phyloP scores from a whole-genome alignment of 192 early-diverging fungal species.

The Podila horticola region DNA sequence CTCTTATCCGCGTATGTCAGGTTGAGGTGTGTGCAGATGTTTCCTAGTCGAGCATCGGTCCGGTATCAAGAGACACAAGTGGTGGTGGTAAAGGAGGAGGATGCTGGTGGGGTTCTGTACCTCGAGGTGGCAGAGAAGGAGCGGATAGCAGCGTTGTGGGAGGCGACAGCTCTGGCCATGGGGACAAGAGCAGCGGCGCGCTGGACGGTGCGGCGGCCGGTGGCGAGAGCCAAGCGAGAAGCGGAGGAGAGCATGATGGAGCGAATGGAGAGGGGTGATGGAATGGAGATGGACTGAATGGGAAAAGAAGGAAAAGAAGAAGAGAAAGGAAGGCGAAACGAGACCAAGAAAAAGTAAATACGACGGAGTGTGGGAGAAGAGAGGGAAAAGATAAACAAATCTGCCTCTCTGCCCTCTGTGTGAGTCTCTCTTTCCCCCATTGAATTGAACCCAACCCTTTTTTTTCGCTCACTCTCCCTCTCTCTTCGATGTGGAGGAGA shows the following conservation, averaged over 20 bases:
- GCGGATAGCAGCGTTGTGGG: slow-evolving; percentile 44
- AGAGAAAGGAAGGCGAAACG: background rate
- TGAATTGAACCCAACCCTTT: slow-evolving; percentile 1
- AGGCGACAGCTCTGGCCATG: slow-evolving; percentile 32
- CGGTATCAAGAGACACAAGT: background rate
- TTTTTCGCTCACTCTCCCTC: slow-evolving; percentile 16
- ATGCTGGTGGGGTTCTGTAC: background rate
- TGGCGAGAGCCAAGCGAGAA: slow-evolving; percentile 32
- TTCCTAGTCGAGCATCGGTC: no score
- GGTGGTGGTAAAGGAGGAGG: background rate
- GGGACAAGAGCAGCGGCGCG: slow-evolving; percentile 44
- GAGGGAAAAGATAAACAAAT: background rate
- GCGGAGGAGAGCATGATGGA: slow-evolving; percentile 44
- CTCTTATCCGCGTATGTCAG: no score
- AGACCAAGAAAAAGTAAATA: no score
- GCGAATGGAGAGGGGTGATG: background rate
- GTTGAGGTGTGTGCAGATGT: no score
- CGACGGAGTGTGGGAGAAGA: slow-evolving; percentile 30
- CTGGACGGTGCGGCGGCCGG: slow-evolving; percentile 45
- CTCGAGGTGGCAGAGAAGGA: slow-evolving; percentile 54
- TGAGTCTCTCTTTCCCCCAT: background rate
- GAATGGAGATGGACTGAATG: slow-evolving; percentile 6
- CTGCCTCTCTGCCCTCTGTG: no score
- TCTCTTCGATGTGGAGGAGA: background rate
- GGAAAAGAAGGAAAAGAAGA: slow-evolving; percentile 1